Evolutionary conservation across 164 flowering plant species (phyloP).

Genomic region (Vitis rupestris): DNA sequence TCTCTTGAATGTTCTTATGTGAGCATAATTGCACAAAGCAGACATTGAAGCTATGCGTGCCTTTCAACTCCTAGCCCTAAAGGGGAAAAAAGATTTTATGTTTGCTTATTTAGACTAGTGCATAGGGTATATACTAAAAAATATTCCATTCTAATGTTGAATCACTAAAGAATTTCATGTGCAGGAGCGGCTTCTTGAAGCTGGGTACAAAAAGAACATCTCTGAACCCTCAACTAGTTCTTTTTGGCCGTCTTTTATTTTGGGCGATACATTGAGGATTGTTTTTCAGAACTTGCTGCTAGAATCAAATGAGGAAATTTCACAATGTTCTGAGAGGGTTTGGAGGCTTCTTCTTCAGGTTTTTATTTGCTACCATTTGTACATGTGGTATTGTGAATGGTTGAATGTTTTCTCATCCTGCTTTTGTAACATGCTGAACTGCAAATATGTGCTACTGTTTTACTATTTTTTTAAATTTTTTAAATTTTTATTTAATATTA

Average conservation of each 20-base stretch:
- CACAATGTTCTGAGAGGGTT: constrained; percentile 86
- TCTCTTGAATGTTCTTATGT: too few species aligned
- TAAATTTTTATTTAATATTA: background rate
- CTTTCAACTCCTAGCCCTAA: too few species aligned
- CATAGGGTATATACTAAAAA: too few species aligned
- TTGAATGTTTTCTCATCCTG: background rate
- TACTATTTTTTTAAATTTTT: background rate
- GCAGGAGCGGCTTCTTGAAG: constrained; percentile 93
- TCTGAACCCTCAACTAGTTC: constrained; percentile 43
- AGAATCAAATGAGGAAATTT: constrained; percentile 80
- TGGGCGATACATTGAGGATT: constrained; percentile 92
- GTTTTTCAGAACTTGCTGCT: constrained; percentile 92
- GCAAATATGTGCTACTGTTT: background rate
- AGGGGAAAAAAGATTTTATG: background rate
- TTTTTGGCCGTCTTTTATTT: constrained; percentile 87
- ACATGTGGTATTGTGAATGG: background rate
- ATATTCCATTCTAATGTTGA: too few species aligned
- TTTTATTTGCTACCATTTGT: constrained; percentile 3
- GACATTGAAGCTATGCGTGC: too few species aligned
- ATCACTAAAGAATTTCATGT: constrained; percentile 10
- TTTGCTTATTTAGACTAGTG: background rate
- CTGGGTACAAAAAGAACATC: constrained; percentile 55
- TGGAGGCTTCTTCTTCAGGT: constrained; percentile 96
- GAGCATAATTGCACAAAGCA: too few species aligned
- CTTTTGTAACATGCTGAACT: too few species aligned